These are phyloP conservation scores for Penstemon davidsonii DNA, from an alignment of 257 asterid species.

Conservation along the genomic window DNA sequence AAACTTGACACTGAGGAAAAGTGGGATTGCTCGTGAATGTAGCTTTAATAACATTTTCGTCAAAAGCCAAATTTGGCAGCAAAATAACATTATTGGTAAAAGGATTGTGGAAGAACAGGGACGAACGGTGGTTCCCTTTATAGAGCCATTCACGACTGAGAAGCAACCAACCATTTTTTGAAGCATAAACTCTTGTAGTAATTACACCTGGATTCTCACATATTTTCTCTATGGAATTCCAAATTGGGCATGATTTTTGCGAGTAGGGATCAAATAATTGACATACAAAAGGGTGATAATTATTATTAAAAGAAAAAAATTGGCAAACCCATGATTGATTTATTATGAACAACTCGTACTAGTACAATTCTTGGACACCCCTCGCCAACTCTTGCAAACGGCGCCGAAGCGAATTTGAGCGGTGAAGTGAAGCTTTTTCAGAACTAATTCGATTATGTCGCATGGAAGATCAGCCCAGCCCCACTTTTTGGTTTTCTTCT, in stretches of 20 bases:
- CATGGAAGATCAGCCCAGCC: no score
- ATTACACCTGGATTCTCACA: no score
- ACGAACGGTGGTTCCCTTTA: neutral
- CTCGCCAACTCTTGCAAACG: neutral
- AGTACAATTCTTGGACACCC: neutral
- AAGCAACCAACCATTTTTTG: constrained; percentile 7
- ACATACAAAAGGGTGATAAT: neutral
- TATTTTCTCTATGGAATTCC: neutral
- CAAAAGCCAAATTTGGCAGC: neutral
- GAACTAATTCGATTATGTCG: no score
- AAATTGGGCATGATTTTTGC: neutral
- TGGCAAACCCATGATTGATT: neutral
- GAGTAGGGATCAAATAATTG: constrained; percentile 3
- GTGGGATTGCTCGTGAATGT: neutral
- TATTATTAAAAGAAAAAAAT: neutral
- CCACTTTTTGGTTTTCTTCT: neutral
- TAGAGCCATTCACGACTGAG: neutral
- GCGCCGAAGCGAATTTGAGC: no score
- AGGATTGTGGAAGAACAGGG: constrained; percentile 1
- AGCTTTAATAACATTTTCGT: neutral
- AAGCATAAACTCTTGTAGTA: neutral
- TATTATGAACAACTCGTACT: neutral
- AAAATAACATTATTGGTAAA: neutral
- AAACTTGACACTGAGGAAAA: neutral
- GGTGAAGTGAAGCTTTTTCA: no score